Conservation (phyloP, 2,329 filamentous ascomycete species). For the Beauveria australis region DNA sequence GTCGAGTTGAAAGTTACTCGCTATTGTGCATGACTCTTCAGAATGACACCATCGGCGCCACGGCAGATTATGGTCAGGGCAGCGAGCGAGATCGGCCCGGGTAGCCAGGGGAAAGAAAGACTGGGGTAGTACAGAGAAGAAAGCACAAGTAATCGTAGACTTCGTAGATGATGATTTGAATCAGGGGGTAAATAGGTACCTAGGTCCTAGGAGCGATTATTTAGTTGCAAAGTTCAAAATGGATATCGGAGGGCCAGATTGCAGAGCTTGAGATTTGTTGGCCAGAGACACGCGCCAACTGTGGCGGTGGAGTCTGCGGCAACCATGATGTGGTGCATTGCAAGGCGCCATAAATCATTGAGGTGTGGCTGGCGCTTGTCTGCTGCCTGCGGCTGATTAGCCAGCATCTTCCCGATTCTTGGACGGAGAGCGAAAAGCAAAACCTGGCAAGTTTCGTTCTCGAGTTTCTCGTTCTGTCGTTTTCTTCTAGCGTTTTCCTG, state of each 20-base stretch:
- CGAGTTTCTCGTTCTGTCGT: too few species aligned
- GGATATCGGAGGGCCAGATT: not conserved
- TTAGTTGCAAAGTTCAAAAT: not conserved
- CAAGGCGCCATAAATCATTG: too few species aligned
- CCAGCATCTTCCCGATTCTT: too few species aligned
- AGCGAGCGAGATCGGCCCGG: slow-evolving; percentile 2
- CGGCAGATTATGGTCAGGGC: not conserved
- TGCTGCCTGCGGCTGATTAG: too few species aligned
- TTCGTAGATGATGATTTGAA: not conserved
- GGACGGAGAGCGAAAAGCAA: too few species aligned
- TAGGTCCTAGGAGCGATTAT: not conserved
- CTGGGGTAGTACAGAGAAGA: not conserved
- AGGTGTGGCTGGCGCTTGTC: too few species aligned
- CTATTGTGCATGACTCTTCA: slow-evolving; percentile 9
- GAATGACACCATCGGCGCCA: slow-evolving; percentile 12
- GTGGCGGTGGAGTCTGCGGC: not conserved
- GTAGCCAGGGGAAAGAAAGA: not conserved
- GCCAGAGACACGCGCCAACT: not conserved
- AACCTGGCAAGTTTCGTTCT: too few species aligned
- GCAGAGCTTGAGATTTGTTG: not conserved
- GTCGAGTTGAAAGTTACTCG: not conserved
- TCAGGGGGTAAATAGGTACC: not conserved
- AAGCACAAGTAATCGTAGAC: not conserved
- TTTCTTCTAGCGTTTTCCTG: too few species aligned
- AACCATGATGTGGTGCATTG: too few species aligned